These are phyloP conservation scores for Tolypocladium ovalisporum DNA, from an alignment of 2,329 filamentous ascomycete genomes.

Conservation along the genomic window DNA sequence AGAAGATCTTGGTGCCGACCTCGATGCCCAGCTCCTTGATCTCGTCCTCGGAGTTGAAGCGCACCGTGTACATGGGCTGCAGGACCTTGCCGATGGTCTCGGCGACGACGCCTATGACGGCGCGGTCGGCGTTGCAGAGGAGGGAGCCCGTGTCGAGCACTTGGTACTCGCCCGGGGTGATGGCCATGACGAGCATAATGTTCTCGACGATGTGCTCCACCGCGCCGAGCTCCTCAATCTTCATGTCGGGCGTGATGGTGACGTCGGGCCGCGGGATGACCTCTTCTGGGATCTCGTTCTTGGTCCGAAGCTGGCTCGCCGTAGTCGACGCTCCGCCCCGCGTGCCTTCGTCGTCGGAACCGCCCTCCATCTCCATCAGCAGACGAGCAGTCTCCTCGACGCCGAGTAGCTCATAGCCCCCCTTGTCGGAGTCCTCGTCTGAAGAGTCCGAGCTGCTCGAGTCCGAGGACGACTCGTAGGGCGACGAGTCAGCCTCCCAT, in stretches of 20 bases:
- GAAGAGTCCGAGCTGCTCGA: conserved; percentile 49
- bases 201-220: conserved; percentile 72
- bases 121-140: conserved; percentile 65
- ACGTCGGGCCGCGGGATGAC: conserved; percentile 65
- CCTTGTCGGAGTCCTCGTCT: conserved; percentile 42
- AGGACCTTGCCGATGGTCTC: conserved; percentile 81
- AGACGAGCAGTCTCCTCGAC: conserved; percentile 76
- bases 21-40: conserved; percentile 56
- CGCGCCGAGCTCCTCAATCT: conserved; percentile 62
- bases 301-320: conserved; percentile 53
- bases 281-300: conserved; percentile 65
- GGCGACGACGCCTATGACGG: conserved; percentile 68
- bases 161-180: conserved; percentile 67
- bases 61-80: conserved; percentile 75
- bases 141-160: conserved; percentile 79
- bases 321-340: conserved; percentile 27
- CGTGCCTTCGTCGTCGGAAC: conserved; percentile 66
- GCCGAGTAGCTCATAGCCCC: conserved; percentile 62
- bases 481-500: conserved; percentile 75
- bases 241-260: conserved; percentile 64
- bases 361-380: conserved; percentile 72
- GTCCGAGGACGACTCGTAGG: conserved; percentile 57
- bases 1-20: conserved; percentile 65
- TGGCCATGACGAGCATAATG: conserved; percentile 67
- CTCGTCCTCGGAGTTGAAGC: conserved; percentile 59